These are phyloP conservation scores for Litchi chinensis DNA, from an alignment of 345 rosid genomes.

Conservation along the genomic window DNA sequence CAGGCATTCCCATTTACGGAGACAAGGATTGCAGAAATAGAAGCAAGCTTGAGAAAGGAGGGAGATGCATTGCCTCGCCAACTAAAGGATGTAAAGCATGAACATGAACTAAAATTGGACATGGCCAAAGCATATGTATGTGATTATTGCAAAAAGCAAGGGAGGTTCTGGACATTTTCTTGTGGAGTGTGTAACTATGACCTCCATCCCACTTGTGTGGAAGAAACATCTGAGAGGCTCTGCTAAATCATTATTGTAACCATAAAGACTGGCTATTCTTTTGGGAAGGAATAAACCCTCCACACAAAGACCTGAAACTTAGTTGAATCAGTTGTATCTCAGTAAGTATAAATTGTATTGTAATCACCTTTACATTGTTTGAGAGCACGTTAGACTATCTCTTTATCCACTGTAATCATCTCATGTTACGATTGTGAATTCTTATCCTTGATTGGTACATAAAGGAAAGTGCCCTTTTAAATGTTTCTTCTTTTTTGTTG, in stretches of 20 bases:
- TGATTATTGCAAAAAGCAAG: slow-evolving; percentile 59
- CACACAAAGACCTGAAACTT: too few relatives aligned
- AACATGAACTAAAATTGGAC: slow-evolving; percentile 65
- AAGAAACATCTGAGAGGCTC: slow-evolving; percentile 24
- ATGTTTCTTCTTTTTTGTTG: too few relatives aligned
- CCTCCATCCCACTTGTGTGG: slow-evolving; percentile 74
- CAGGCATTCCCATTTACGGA: slow-evolving; percentile 70
- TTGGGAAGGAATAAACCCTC: too few relatives aligned
- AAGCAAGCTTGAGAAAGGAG: slow-evolving; percentile 56
- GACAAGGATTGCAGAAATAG: slow-evolving; percentile 52
- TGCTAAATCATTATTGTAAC: too few relatives aligned
- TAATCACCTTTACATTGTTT: not conserved
- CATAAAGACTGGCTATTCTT: not conserved
- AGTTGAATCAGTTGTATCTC: too few relatives aligned
- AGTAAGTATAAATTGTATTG: too few relatives aligned
- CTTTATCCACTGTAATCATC: too few relatives aligned
- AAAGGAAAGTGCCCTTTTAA: too few relatives aligned
- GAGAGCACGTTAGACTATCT: too few relatives aligned
- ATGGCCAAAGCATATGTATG: slow-evolving; percentile 81
- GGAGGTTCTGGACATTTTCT: slow-evolving; percentile 81
- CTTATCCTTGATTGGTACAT: too few relatives aligned
- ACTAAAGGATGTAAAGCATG: slow-evolving; percentile 62
- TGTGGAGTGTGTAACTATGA: slow-evolving; percentile 74
- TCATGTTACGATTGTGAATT: too few relatives aligned
- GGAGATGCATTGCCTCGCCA: slow-evolving; percentile 62